phyloP scores from a whole-genome alignment of 2,329 filamentous ascomycete species.

The Ceratocystis cubensis region DNA sequence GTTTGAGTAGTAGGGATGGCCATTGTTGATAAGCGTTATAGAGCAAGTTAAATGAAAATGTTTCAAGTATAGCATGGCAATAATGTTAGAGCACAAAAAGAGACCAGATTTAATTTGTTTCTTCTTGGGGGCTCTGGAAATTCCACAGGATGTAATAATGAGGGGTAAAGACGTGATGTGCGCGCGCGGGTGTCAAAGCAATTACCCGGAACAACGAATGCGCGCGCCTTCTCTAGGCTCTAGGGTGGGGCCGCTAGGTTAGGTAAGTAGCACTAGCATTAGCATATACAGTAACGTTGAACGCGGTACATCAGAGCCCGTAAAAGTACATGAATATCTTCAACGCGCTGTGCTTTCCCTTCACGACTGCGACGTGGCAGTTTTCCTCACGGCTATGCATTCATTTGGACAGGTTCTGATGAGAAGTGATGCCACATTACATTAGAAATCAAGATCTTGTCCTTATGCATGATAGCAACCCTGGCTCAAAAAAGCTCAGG shows the following conservation, averaged over 20 bases:
- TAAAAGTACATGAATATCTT: too few species aligned
- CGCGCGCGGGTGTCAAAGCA: slow-evolving; percentile 1
- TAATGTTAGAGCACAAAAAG: neutral
- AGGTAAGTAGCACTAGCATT: too few species aligned
- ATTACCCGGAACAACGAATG: slow-evolving; percentile 1
- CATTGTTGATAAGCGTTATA: slow-evolving; percentile 37
- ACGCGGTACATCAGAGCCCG: too few species aligned
- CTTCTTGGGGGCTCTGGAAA: neutral
- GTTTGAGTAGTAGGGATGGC: slow-evolving; percentile 54
- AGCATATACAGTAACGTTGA: too few species aligned
- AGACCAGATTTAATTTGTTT: neutral
- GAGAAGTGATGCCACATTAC: neutral
- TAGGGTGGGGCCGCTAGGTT: slow-evolving; percentile 5
- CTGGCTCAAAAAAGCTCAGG: neutral
- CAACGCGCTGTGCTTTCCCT: too few species aligned
- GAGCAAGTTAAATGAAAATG: neutral
- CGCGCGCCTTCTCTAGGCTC: neutral
- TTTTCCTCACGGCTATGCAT: neutral
- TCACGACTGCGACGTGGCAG: neutral
- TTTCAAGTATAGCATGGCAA: neutral
- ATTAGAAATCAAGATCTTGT: neutral
- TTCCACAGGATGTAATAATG: neutral
- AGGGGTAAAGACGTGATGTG: slow-evolving; percentile 2
- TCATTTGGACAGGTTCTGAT: neutral
- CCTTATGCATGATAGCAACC: neutral